These are phyloP conservation scores for Dryas drummondii DNA, from an alignment of 306 rosid genomes.

Conservation along the genomic window DNA sequence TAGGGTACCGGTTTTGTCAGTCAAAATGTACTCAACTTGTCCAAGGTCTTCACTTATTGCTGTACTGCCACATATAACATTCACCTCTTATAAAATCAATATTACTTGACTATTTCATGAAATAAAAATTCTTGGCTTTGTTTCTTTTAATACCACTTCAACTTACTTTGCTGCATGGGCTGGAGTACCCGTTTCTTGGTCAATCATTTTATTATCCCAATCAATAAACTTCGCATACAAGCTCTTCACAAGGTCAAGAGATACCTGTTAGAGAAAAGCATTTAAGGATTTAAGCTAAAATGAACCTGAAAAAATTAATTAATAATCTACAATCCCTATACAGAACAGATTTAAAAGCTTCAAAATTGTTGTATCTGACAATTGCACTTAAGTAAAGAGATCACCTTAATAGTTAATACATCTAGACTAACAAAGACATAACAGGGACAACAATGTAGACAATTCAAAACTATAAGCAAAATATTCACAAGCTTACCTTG, in stretches of 20 bases:
- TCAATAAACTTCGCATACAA: conserved; percentile 96
- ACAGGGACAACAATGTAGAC: conserved; percentile 11
- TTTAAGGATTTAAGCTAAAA: conserved; percentile 20
- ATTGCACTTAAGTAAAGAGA: neutral
- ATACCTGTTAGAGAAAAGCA: conserved; percentile 62
- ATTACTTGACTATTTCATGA: conserved; percentile 15
- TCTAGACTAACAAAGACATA: neutral
- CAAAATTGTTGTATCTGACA: neutral
- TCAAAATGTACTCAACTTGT: conserved; percentile 97
- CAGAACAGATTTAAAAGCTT: neutral
- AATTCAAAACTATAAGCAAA: conserved; percentile 8
- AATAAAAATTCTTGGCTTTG: conserved; percentile 20
- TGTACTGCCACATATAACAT: conserved; percentile 89
- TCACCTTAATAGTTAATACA: neutral
- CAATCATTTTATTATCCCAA: conserved; percentile 90
- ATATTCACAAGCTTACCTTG: conserved; percentile 58
- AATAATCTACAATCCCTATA: neutral
- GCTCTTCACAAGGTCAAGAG: conserved; percentile 95
- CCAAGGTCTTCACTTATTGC: conserved; percentile 99
- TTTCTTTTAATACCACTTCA: conserved; percentile 25
- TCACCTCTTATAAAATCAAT: conserved; percentile 36
- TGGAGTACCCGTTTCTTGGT: conserved; percentile 74
- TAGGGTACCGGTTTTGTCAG: conserved; percentile 97
- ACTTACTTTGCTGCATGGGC: conserved; percentile 97
- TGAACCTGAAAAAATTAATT: neutral